Percentiles rank a stretch among this genome's conserved stretches.
These are phyloP conservation scores for Terana coerulea DNA, from an alignment of 768 basidiomycete genomes.

Conservation along the genomic window DNA sequence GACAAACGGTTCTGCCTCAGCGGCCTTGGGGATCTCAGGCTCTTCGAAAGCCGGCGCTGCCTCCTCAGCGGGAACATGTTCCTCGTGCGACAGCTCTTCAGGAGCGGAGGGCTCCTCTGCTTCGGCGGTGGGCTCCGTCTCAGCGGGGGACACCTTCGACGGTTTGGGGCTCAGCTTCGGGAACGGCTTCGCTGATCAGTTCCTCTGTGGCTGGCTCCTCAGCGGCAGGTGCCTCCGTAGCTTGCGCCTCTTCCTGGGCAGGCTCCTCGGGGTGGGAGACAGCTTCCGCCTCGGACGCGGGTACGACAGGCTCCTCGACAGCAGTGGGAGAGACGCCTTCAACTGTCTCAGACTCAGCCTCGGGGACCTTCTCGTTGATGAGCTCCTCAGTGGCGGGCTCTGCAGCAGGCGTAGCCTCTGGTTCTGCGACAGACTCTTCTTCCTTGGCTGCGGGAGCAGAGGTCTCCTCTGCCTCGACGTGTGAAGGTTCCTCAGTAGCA, in stretches of 20 bases:
- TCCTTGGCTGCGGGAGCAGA: background rate
- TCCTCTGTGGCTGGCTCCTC: background rate
- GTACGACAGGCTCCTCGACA: no score
- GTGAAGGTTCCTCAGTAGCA: background rate
- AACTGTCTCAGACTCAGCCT: background rate
- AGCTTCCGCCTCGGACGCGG: no score
- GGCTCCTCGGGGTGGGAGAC: no score
- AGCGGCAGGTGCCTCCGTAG: no score
- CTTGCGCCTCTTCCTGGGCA: no score
- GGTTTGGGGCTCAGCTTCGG: background rate
- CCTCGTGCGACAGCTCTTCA: background rate
- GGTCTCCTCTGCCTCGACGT: constrained; percentile 1
- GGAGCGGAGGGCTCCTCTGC: constrained; percentile 3
- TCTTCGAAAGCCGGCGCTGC: background rate
- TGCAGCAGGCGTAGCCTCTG: background rate
- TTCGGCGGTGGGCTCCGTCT: background rate
- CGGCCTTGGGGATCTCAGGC: background rate
- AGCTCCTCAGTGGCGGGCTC: constrained; percentile 1
- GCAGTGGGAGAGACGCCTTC: no score
- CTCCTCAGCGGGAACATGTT: background rate
- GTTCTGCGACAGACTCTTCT: background rate
- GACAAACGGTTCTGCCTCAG: background rate
- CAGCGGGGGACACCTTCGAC: background rate
- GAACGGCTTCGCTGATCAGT: background rate
- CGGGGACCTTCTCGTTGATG: background rate